A percentile compares a stretch with the other conserved stretches of the same genome.
phyloP scores from a whole-genome alignment of 352 stramenopile genomes.

The Globisporangium echinulatum region DNA sequence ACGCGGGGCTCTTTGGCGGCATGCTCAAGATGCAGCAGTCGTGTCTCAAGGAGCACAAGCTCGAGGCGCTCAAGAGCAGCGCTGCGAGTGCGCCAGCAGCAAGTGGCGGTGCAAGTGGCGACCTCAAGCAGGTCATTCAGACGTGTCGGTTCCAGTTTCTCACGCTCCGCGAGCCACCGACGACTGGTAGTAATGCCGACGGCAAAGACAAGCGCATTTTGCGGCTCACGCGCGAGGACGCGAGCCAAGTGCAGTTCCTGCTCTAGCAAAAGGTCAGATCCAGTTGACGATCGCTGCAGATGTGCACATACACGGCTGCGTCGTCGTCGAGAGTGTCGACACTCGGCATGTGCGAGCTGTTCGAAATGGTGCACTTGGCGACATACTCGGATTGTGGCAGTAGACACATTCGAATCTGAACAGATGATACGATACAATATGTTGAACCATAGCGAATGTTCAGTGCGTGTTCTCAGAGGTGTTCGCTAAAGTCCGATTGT shows the following conservation, averaged over 20 bases:
- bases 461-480: not conserved
- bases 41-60: slow-evolving; percentile 80
- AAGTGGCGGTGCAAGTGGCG: slow-evolving; percentile 49
- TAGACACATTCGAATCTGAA: not conserved
- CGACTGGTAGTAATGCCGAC: not conserved
- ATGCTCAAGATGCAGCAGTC: slow-evolving; percentile 88
- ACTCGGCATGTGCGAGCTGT: no score
- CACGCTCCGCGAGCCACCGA: slow-evolving; percentile 40
- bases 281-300: no score
- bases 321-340: no score
- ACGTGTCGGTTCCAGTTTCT: slow-evolving; percentile 81
- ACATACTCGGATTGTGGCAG: no score
- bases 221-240: slow-evolving; percentile 69
- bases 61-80: slow-evolving; percentile 39
- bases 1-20: slow-evolving; percentile 64
- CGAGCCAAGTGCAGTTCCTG: slow-evolving; percentile 76
- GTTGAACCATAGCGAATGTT: not conserved
- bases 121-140: slow-evolving; percentile 79
- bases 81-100: slow-evolving; percentile 36
- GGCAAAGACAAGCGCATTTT: slow-evolving; percentile 49
- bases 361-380: no score
- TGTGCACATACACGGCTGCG: no score
- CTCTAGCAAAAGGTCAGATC: slow-evolving; percentile 21
- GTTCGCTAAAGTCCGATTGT: no score
- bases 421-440: not conserved